Evolutionary conservation across 768 basidiomycete species (phyloP), one percentile per base, ranked within the genome.

Genomic region (Xerocomellus chrysenteron): DNA sequence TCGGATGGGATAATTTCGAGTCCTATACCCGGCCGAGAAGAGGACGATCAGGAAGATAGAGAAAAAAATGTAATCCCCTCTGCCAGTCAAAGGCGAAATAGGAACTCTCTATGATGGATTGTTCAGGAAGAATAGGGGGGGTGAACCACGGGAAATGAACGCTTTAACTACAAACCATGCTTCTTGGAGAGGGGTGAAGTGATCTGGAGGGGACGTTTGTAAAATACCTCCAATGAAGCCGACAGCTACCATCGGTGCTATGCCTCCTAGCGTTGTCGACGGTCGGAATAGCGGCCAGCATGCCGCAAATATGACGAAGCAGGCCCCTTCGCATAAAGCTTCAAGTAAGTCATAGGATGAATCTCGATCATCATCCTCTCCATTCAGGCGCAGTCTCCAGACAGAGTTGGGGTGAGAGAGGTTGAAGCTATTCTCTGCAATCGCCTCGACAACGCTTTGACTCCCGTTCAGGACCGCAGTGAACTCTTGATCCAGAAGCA

Each of bases 401-500:
- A 30, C 28, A 12, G 28, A n/a, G n/a, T 32, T 47, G 11, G 32
- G 30, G 32, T 42, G 48, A 39, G 39, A 53, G 24, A 50, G 41
- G 30, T 16, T 26, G 43, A 60, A 60, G 10, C 39, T 28, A 11
- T 50, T 39, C 40, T 52, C 55, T 21, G 51, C 42, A 21, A 56
- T 45, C 17, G 55, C 46, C 10, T 60, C 55, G 2, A 57, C 55
- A 9, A 50, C 16, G 16, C 21, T 40, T 30, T 42, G 52, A 48
- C 16, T 26, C 16, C 55, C 59, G 1, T 10, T 45, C 14, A 52
- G 14, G 7, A 60, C 13, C 8, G 57, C 11, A 10, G 37, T 43
- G 24, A 50, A 57, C 13, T 50, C 45, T 3, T 21, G 39, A 47
- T 54, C 52, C 56, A 50, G 35, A 43, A 58, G 40, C 2, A 55